phyloP scores from a whole-genome alignment of 1,284 basidiomycete species.

The Ceratobasidium sp. region DNA sequence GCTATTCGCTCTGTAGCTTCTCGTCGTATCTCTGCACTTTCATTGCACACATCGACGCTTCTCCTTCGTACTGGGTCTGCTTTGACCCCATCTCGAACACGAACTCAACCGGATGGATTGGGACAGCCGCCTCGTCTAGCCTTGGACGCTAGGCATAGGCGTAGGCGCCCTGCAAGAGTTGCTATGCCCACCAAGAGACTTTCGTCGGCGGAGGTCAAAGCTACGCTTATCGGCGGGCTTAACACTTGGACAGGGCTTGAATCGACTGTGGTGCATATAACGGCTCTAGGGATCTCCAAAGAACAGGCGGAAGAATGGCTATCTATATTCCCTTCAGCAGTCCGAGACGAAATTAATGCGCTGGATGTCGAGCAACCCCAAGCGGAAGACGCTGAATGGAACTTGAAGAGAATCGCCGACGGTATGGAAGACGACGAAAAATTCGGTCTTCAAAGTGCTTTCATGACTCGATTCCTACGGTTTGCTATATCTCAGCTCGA shows the following conservation, averaged over 20 bases:
- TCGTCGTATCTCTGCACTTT: background rate
- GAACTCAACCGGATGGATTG: background rate
- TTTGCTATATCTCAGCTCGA: slow-evolving; percentile 31
- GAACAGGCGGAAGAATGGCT: slow-evolving; percentile 16
- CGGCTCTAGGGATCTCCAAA: slow-evolving; percentile 20
- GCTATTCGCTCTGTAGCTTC: slow-evolving; percentile 20
- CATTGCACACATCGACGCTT: slow-evolving; percentile 23
- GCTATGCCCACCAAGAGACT: background rate
- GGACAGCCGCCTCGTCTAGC: background rate
- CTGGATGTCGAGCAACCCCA: background rate
- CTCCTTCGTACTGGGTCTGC: background rate
- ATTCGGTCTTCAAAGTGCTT: slow-evolving; percentile 2
- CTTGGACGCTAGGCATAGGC: background rate
- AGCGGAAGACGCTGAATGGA: slow-evolving; percentile 3
- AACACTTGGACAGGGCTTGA: slow-evolving; percentile 2
- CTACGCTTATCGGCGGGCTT: slow-evolving; percentile 15
- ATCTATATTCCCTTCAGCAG: background rate
- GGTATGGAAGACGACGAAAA: slow-evolving; percentile 13
- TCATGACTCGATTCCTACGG: slow-evolving; percentile 10
- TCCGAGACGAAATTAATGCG: slow-evolving; percentile 5
- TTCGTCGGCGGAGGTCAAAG: background rate
- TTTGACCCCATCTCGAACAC: background rate
- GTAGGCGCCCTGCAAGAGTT: too few species aligned
- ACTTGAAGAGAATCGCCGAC: slow-evolving; percentile 10
- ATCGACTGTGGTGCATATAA: background rate